Percentiles rank a stretch among this genome's conserved stretches.
phyloP scores from a whole-genome alignment of 352 stramenopile species.

The Phytophthora foliorum region DNA sequence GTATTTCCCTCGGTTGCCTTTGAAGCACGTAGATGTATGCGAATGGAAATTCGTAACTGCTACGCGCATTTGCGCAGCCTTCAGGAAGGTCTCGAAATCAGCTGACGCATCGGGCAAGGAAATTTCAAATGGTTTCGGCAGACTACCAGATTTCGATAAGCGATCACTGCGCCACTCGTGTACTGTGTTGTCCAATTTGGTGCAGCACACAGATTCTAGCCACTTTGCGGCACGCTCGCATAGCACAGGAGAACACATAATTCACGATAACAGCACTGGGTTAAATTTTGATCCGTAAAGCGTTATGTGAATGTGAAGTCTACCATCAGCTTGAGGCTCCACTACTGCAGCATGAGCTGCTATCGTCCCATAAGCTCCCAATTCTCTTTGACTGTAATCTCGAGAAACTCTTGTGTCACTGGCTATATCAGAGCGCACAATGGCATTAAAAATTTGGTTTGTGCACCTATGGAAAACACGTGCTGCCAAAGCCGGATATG shows the following conservation, averaged over 20 bases:
- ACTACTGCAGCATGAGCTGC: constrained; percentile 23
- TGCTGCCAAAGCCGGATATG: background rate
- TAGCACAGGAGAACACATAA: constrained; percentile 12
- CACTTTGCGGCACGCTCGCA: background rate
- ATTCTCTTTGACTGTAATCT: constrained; percentile 4
- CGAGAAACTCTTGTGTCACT: constrained; percentile 9
- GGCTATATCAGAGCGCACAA: background rate
- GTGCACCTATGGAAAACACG: background rate
- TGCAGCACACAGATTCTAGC: constrained; percentile 8
- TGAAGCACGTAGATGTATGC: constrained; percentile 28
- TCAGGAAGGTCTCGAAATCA: background rate
- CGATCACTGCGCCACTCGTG: background rate
- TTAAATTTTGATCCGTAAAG: constrained; percentile 17
- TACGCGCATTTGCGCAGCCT: constrained; percentile 3
- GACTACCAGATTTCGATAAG: background rate
- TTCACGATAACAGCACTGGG: constrained; percentile 17
- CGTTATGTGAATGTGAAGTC: constrained; percentile 27
- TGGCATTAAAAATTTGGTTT: background rate
- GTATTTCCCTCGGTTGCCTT: constrained; percentile 21
- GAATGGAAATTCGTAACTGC: constrained; percentile 24
- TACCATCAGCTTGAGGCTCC: constrained; percentile 28
- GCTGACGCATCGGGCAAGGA: background rate
- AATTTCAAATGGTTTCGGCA: constrained; percentile 9
- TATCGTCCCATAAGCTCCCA: constrained; percentile 11
- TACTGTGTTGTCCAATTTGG: background rate